Evolutionary conservation across 805 yeast species (phyloP).

Genomic region (Candida takata): DNA sequence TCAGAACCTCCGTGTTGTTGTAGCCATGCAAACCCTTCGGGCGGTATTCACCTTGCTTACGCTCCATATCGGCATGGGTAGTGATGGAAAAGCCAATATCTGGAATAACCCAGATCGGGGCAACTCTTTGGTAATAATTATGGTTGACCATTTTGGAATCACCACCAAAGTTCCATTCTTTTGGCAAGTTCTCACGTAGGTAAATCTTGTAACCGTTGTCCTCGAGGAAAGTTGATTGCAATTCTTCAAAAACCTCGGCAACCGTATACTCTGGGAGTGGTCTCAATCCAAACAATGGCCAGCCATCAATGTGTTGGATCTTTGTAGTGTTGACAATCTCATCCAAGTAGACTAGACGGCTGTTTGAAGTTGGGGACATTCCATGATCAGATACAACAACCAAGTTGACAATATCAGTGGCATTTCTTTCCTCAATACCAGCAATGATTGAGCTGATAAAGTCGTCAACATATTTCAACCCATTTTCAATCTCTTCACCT

Average conservation of each 20-base stretch:
- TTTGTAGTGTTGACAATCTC: conserved; percentile 49
- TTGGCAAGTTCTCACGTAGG: conserved; percentile 46
- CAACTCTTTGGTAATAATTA: conserved; percentile 52
- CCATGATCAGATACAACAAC: conserved; percentile 88
- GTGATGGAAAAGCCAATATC: conserved; percentile 72
- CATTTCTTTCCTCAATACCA: conserved; percentile 47
- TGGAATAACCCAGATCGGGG: conserved; percentile 84
- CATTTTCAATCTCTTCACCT: conserved; percentile 49
- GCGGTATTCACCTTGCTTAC: conserved; percentile 16
- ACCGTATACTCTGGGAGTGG: conserved; percentile 38
- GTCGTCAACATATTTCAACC: conserved; percentile 56
- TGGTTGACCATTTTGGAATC: conserved; percentile 1
- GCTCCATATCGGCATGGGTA: conserved; percentile 48
- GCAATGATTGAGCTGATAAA: conserved; percentile 45
- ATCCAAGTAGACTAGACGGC: conserved; percentile 63
- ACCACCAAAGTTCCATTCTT: conserved; percentile 28
- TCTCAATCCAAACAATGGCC: conserved; percentile 80
- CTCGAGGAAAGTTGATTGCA: conserved; percentile 27
- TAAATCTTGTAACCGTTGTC: conserved; percentile 39
- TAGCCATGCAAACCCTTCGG: conserved; percentile 77
- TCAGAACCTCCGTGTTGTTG: conserved; percentile 64
- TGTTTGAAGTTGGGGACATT: conserved; percentile 79
- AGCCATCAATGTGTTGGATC: conserved; percentile 65
- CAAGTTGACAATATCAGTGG: conserved; percentile 62
- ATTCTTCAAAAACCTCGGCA: conserved; percentile 40